A percentile compares a stretch with the other conserved stretches of the same genome.
phyloP scores from a whole-genome alignment of 805 yeast genomes.

The Yarrowia keelungensis region DNA sequence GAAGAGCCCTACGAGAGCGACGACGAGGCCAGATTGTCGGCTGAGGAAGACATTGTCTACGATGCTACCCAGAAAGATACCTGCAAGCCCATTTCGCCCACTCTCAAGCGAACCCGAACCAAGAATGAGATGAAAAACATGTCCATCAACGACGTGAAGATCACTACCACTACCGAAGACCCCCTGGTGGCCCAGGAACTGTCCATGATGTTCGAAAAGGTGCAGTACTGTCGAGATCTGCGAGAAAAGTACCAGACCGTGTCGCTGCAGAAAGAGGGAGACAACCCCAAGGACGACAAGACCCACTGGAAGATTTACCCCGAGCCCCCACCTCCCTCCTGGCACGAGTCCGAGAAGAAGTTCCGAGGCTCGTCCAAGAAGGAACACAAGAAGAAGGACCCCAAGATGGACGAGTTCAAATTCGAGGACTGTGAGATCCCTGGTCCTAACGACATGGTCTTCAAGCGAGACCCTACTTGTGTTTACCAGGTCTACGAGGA shows the following conservation, averaged over 20 bases:
- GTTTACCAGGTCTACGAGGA: constrained; percentile 68
- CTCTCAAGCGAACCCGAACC: constrained; percentile 33
- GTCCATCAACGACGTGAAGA: constrained; percentile 37
- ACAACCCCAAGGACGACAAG: constrained; percentile 82
- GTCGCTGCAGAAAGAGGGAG: constrained; percentile 74
- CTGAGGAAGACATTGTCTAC: constrained; percentile 19
- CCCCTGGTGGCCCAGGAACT: constrained; percentile 50
- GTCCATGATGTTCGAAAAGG: constrained; percentile 49
- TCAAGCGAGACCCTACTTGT: constrained; percentile 63
- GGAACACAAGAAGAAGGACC: constrained; percentile 37
- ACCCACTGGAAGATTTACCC: constrained; percentile 83
- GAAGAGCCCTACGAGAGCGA: constrained; percentile 35
- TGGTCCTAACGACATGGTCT: constrained; percentile 54
- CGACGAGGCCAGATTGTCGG: constrained; percentile 15
- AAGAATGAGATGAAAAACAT: constrained; percentile 17
- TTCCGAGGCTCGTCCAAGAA: constrained; percentile 51
- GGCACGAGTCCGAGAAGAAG: constrained; percentile 67
- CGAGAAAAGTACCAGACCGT: constrained; percentile 76
- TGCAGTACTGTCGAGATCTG: constrained; percentile 64
- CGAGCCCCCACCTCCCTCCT: constrained; percentile 89
- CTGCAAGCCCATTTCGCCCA: constrained; percentile 31
- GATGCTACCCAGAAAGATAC: constrained; percentile 22
- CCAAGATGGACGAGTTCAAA: constrained; percentile 48
- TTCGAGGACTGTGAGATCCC: constrained; percentile 64
- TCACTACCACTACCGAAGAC: constrained; percentile 44